Base-by-base conservation (phyloP, 192 early-diverging fungal species). In the Rhizoclosmatium sp. region DNA sequence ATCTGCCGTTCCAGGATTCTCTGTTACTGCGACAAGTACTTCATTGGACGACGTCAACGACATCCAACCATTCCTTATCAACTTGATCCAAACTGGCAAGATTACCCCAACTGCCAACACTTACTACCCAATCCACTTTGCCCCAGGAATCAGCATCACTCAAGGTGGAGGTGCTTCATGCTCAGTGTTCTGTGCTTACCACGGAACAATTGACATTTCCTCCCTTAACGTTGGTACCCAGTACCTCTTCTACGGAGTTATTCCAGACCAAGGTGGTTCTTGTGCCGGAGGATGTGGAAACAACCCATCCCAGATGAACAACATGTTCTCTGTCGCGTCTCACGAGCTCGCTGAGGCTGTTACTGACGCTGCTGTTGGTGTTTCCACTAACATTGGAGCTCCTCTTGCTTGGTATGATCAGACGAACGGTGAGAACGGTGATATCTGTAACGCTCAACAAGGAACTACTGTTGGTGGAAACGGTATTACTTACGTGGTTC, bases 281-380 rank as follows among this genome's bases (percentile, higher is more conserved):
- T 82, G 81, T 54, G 40, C 68, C 16, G 44, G 56, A 54, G 69
- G 79, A 16, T 82, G 78, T 65, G 71, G 79, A 41, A 64, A 10
- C 12, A 48, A 75, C 59, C 10, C 77, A 2, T 47, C 16, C 19
- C n/a, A 79, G 4, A 60, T 82, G 12, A 75, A 82, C 48, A 79
- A 75, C 59, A 16, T 82, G 42, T 83, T 76, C 31, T 31, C 31
- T 16, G 75, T 83, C 23, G 44, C 82, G 16, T 79, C 73, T 7
- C 82, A 83, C 80, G 80, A 83, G 69, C 69, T 84, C 31, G 69
- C 76, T 12, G 82, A 83, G 76, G 75, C 44, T 45, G 42, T 59
- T 12, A 83, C 31, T 31, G 31, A 31, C 31, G 31, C 31, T 31
- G 31, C 31, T 31, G 31, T 31, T 48, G 82, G 78, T 14, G n/a